phyloP scores from a whole-genome alignment of 257 asterid genomes.

The Anisodus acutangulus region DNA sequence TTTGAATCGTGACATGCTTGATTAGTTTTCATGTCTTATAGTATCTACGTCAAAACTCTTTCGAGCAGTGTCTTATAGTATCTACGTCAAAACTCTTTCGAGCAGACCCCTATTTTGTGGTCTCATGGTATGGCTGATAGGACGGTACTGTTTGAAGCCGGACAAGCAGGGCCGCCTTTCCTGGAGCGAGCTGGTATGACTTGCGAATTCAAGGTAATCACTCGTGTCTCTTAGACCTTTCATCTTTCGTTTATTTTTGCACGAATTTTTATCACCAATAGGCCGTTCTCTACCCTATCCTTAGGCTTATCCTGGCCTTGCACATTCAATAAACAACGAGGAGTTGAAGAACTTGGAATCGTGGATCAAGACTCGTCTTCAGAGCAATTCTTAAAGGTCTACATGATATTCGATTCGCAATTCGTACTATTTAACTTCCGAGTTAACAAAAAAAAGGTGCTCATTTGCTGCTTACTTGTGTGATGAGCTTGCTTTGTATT shows the following conservation, averaged over 20 bases:
- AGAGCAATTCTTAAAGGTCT: conserved; percentile 55
- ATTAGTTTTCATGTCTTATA: conserved; percentile 26
- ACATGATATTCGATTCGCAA: not conserved
- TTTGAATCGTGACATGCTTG: not conserved
- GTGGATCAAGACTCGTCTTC: conserved; percentile 80
- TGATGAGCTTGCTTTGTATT: not conserved
- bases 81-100: not conserved
- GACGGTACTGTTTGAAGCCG: conserved; percentile 85
- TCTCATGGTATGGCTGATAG: conserved; percentile 85
- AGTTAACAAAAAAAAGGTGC: not conserved
- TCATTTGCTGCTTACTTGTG: not conserved
- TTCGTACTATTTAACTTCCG: not conserved
- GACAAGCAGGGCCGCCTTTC: conserved; percentile 93
- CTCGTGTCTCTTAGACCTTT: not conserved
- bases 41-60: conserved; percentile 30
- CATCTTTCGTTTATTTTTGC: not conserved
- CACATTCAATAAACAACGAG: conserved; percentile 64
- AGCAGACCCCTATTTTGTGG: conserved; percentile 86
- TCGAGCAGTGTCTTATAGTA: too few species aligned
- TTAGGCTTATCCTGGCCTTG: conserved; percentile 85
- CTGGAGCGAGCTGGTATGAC: conserved; percentile 70
- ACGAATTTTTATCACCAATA: conserved; percentile 5
- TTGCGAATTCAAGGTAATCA: conserved; percentile 82
- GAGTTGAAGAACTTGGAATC: conserved; percentile 70
- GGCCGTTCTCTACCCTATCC: not conserved